These are phyloP conservation scores for Trichoderma aggressivum DNA, from an alignment of 2,329 filamentous ascomycete genomes.

Conservation along the genomic window DNA sequence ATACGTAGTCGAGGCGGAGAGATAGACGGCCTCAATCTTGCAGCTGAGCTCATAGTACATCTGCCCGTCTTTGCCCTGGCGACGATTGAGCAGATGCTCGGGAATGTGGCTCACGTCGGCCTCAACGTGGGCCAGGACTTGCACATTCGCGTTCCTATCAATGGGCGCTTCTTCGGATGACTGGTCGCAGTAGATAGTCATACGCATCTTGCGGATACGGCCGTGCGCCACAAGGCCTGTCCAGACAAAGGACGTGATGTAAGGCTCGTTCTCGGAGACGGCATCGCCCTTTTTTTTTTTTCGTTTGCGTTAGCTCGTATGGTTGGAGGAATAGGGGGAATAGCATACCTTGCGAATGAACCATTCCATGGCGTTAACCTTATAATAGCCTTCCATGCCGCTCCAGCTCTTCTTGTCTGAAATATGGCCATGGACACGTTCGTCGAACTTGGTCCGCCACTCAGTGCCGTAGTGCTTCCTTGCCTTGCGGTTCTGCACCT, in stretches of 20 bases:
- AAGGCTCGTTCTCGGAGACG: constrained; percentile 41
- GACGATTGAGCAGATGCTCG: constrained; percentile 33
- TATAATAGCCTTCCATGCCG: constrained; percentile 36
- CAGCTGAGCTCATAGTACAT: constrained; percentile 40
- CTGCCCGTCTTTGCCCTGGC: constrained; percentile 35
- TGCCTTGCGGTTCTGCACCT: constrained; percentile 39
- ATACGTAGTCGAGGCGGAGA: constrained; percentile 42
- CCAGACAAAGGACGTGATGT: constrained; percentile 32
- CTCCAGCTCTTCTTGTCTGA: constrained; percentile 36
- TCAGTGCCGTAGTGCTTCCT: constrained; percentile 44
- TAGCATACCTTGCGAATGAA: constrained; percentile 38
- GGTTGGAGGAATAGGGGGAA: too few species aligned
- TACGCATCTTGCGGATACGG: constrained; percentile 33
- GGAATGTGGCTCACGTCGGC: constrained; percentile 43
- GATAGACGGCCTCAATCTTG: constrained; percentile 41
- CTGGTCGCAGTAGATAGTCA: constrained; percentile 37
- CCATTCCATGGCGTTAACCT: constrained; percentile 42
- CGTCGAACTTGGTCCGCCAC: constrained; percentile 32
- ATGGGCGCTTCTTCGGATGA: constrained; percentile 34
- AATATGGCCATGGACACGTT: constrained; percentile 31
- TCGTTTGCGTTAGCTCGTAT: not conserved
- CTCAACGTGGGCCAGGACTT: constrained; percentile 36
- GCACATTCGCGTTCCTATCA: constrained; percentile 35
- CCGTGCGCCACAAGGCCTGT: constrained; percentile 33
- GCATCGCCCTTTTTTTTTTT: constrained; percentile 32